Evolutionary conservation across 176 grass and related monocot species (phyloP).

Genomic region (Juncus effusus): DNA sequence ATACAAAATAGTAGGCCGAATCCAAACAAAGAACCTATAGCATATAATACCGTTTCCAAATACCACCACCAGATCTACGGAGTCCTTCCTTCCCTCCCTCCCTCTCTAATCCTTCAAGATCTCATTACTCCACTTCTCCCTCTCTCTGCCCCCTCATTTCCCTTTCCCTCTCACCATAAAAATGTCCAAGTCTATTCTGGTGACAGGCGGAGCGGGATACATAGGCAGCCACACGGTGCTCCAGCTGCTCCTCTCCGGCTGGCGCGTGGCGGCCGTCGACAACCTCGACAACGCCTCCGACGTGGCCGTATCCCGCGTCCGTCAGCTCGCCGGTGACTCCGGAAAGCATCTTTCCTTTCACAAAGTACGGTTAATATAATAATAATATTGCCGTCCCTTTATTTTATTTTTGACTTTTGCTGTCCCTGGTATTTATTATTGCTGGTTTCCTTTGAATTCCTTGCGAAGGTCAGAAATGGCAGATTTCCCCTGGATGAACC

Average conservation of each 20-base stretch:
- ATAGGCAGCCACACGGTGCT: conserved; percentile 95
- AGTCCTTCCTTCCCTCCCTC: neutral
- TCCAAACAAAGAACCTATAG: neutral
- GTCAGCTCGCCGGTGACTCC: conserved; percentile 52
- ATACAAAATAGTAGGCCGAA: neutral
- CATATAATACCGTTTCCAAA: conserved; percentile 2
- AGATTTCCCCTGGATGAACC: no score
- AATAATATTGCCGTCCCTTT: neutral
- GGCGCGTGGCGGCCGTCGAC: conserved; percentile 64
- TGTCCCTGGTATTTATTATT: no score
- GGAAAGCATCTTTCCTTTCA: conserved; percentile 53
- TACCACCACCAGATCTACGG: conserved; percentile 17
- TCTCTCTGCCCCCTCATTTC: neutral
- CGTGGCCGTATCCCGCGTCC: conserved; percentile 59
- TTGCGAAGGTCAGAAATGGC: no score
- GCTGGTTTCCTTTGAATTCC: no score
- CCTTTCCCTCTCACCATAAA: neutral
- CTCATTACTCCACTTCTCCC: neutral
- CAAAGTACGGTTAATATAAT: conserved; percentile 37
- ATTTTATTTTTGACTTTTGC: neutral
- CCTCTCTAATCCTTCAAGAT: neutral
- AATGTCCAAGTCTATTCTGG: conserved; percentile 53
- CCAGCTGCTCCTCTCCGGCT: conserved; percentile 59
- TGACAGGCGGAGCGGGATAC: conserved; percentile 86
- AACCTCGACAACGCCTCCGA: conserved; percentile 81